phyloP scores from a whole-genome alignment of 176 grass and related monocot species.

The Puya raimondii region DNA sequence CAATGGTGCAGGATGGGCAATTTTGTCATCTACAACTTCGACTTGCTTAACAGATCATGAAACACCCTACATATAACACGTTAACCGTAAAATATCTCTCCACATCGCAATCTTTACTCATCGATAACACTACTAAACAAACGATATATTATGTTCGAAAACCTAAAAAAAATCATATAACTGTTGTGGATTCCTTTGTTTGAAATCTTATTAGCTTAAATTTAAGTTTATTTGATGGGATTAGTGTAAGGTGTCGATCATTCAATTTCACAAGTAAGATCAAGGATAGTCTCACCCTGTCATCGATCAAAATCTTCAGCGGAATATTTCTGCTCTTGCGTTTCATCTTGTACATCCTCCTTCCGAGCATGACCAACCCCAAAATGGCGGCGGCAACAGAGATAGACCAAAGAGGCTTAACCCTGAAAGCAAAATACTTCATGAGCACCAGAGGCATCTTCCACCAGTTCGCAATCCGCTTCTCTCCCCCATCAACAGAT shows the following conservation, averaged over 20 bases:
- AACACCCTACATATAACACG: too few relatives aligned
- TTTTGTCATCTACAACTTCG: too few relatives aligned
- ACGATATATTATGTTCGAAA: too few relatives aligned
- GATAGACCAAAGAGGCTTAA: constrained; percentile 34
- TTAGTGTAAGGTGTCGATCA: not conserved
- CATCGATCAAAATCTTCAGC: constrained; percentile 14
- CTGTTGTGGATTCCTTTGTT: not conserved
- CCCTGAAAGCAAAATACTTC: constrained; percentile 13
- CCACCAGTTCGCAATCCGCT: constrained; percentile 12
- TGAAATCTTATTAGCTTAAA: not conserved
- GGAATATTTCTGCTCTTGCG: constrained; percentile 11
- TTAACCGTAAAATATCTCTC: too few relatives aligned
- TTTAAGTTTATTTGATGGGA: not conserved
- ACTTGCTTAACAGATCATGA: too few relatives aligned
- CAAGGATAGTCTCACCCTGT: constrained; percentile 23
- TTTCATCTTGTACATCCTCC: constrained; percentile 28
- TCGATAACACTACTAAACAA: too few relatives aligned
- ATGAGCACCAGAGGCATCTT: constrained; percentile 22
- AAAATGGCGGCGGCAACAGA: constrained; percentile 26
- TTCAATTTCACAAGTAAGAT: constrained; percentile 3
- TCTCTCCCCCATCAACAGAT: not conserved
- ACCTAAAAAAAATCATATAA: too few relatives aligned
- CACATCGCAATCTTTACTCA: too few relatives aligned
- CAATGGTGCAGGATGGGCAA: too few relatives aligned
- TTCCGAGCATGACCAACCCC: constrained; percentile 28